These are phyloP conservation scores for Colletotrichum liriopes DNA, from an alignment of 2,329 filamentous ascomycete genomes.

Conservation along the genomic window DNA sequence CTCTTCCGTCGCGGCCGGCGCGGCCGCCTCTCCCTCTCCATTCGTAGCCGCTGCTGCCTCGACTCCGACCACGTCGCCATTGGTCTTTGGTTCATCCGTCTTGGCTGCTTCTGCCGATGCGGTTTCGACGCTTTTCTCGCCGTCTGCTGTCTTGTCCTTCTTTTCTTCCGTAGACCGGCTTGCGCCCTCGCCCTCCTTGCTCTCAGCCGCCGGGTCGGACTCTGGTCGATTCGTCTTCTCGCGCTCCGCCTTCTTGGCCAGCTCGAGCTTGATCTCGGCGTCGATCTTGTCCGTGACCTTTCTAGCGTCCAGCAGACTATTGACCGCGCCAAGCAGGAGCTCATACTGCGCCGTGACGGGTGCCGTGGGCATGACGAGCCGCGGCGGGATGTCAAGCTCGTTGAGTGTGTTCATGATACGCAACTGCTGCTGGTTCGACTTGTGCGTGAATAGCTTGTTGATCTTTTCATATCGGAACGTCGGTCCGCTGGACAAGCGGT, in stretches of 20 bases:
- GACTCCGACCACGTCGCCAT: slow-evolving; percentile 33
- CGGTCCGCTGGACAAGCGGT: slow-evolving; percentile 87
- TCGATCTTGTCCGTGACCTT: slow-evolving; percentile 85
- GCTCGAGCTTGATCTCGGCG: slow-evolving; percentile 75
- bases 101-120: slow-evolving; percentile 27
- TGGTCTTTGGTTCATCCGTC: slow-evolving; percentile 28
- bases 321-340: slow-evolving; percentile 77
- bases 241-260: slow-evolving; percentile 69
- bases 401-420: slow-evolving; percentile 81
- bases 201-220: slow-evolving; percentile 23
- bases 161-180: slow-evolving; percentile 23
- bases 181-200: slow-evolving; percentile 23
- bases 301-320: slow-evolving; percentile 78
- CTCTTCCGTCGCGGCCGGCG: slow-evolving; percentile 35
- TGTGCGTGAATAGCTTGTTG: slow-evolving; percentile 83
- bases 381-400: slow-evolving; percentile 79
- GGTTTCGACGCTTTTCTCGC: slow-evolving; percentile 27
- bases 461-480: slow-evolving; percentile 91
- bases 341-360: slow-evolving; percentile 81
- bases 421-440: slow-evolving; percentile 81
- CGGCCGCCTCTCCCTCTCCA: slow-evolving; percentile 23
- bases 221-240: slow-evolving; percentile 55
- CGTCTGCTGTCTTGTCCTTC: slow-evolving; percentile 11
- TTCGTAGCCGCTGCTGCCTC: slow-evolving; percentile 24
- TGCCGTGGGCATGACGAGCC: slow-evolving; percentile 82